phyloP scores from a whole-genome alignment of 805 yeast genomes.

The Saturnispora quitensis region DNA sequence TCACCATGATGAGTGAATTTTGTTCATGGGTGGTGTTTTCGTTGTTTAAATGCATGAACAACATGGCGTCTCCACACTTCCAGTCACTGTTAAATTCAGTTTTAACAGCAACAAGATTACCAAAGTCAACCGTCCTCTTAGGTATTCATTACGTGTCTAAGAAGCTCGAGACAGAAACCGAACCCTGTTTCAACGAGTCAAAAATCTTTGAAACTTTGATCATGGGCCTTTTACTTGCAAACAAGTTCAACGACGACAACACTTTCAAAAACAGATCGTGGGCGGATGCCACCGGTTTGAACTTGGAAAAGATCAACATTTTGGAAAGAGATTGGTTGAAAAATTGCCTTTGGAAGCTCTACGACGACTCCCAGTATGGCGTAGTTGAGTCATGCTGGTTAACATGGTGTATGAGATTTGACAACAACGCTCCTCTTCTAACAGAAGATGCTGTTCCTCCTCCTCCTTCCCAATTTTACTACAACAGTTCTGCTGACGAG shows the following conservation, averaged over 20 bases:
- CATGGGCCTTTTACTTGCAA: constrained; percentile 71
- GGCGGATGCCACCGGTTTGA: constrained; percentile 90
- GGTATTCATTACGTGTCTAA: constrained; percentile 74
- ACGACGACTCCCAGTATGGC: constrained; percentile 24
- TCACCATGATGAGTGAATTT: constrained; percentile 71
- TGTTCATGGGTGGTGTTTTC: constrained; percentile 66
- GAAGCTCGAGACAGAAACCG: constrained; percentile 31
- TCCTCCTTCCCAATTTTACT: not conserved
- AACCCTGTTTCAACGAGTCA: constrained; percentile 21
- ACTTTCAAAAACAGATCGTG: constrained; percentile 92
- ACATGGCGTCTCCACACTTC: constrained; percentile 40
- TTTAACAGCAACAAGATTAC: constrained; percentile 78
- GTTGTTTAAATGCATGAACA: constrained; percentile 43
- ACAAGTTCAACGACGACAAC: constrained; percentile 93
- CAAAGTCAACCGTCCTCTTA: constrained; percentile 70
- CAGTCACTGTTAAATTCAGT: constrained; percentile 56
- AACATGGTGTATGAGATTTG: constrained; percentile 28
- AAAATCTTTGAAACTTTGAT: constrained; percentile 48
- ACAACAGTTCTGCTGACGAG: not conserved
- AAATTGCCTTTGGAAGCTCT: constrained; percentile 25
- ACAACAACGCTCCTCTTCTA: not conserved
- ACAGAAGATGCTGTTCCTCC: constrained; percentile 2
- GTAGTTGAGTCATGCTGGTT: constrained; percentile 30
- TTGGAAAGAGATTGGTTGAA: constrained; percentile 51
- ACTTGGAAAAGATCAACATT: constrained; percentile 47